Evolutionary conservation across 129 eudicot genomes (phyloP), one percentile per base, ranked within the genome.

Genomic region (Mikania micrantha): DNA sequence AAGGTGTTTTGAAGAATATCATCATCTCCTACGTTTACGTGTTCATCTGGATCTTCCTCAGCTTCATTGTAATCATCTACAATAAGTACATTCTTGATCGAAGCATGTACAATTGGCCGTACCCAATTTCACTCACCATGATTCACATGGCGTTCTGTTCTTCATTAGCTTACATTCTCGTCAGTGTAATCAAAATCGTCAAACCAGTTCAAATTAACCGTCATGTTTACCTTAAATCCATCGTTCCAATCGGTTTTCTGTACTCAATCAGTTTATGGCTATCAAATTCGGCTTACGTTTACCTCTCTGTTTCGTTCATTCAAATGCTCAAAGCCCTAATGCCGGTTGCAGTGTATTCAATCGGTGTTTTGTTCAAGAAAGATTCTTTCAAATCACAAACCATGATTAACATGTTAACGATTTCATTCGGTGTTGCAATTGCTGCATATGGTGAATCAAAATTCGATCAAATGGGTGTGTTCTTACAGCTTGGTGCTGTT

Each of bases 391-490:
- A 70, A 21, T 57, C 67, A 1, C 60, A 65, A 0, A 77, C 74
- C 0, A 81, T 87, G 87, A 38, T 38, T 4, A 88, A 88, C 24
- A 84, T 88, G 91, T 7, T 88, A 3, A 75, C 85, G 9, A 88
- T 88, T 20, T 88, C 95, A 0, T 50, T 88, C 5, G 95, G 95
- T 5, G 95, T 88, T 29, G 95, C 73, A 0, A 78, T 88, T 41
- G 95, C 95, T 2, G 95, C 95, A 1, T 88, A 88, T 12, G 95
- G 95, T 9, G 91, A 88, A 58, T 88, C 91, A 4, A 80, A 75
- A 35, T 86, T 83, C 25, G 80, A 81, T 52, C 24, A 75, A 7
- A 80, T 53, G 45, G 93, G 93, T 3, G 88, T 83, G 5, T 8
- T 67, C 17, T 60, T 86, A 32, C 93, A 86, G 45, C 74, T 86